Percentiles rank a stretch among this genome's conserved stretches.
phyloP scores from a whole-genome alignment of 1,139 yeast species.

The Saccharomycopsis crataegensis region DNA sequence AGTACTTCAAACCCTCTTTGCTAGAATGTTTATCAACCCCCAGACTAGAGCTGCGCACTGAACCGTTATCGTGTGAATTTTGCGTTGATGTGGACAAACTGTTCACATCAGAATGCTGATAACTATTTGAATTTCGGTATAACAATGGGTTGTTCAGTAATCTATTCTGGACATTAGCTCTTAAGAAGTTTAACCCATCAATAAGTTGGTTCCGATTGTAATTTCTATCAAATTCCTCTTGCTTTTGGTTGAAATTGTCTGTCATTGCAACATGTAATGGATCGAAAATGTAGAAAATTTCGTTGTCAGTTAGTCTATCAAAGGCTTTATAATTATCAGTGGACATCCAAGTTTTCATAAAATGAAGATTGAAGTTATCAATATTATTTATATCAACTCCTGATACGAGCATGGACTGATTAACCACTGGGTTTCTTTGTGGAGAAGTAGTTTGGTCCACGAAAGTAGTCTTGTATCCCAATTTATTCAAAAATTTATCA shows the following conservation, averaged over 20 bases:
- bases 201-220: conserved; percentile 10
- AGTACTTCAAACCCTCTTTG: conserved; percentile 5
- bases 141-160: conserved; percentile 6
- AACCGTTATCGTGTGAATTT: not conserved
- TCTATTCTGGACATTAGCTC: conserved; percentile 17
- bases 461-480: conserved; percentile 32
- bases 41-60: not conserved
- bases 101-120: too few relatives aligned
- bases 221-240: conserved; percentile 14
- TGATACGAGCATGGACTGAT: conserved; percentile 14
- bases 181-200: conserved; percentile 16
- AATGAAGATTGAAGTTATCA: conserved; percentile 44
- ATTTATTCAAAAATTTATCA: conserved; percentile 44
- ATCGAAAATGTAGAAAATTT: conserved; percentile 77
- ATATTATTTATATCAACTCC: conserved; percentile 35
- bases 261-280: conserved; percentile 54
- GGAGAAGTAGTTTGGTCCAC: conserved; percentile 22
- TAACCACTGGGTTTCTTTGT: conserved; percentile 11
- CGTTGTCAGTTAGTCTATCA: conserved; percentile 72
- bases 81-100: not conserved
- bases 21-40: not conserved
- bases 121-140: not conserved
- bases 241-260: conserved; percentile 8
- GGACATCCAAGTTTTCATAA: conserved; percentile 55
- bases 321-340: conserved; percentile 69